Evolutionary conservation across 345 rosid species (phyloP).

Genomic region (Acer yangbiense): DNA sequence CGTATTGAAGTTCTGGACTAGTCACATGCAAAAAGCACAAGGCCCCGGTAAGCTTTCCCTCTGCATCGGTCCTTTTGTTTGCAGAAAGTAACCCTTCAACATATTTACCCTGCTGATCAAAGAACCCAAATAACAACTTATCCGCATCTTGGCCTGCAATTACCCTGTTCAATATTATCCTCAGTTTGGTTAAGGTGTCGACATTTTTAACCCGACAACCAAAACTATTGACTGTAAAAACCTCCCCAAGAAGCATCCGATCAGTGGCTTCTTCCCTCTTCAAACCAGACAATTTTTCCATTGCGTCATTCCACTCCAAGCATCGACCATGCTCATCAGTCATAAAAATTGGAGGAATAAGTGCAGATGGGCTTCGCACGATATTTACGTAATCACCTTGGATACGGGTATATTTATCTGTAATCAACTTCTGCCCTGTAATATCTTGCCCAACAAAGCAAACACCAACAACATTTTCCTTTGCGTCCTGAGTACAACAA

Average conservation of each 20-base stretch:
- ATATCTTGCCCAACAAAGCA: conserved; percentile 88
- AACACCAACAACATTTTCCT: conserved; percentile 62
- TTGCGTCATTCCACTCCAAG: conserved; percentile 82
- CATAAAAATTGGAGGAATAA: conserved; percentile 88
- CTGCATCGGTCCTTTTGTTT: conserved; percentile 57
- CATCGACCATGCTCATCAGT: conserved; percentile 63
- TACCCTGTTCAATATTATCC: conserved; percentile 58
- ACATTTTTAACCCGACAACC: conserved; percentile 71
- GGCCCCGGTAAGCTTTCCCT: conserved; percentile 65
- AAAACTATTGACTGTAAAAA: conserved; percentile 55
- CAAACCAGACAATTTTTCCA: conserved; percentile 78
- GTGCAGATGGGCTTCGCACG: conserved; percentile 62
- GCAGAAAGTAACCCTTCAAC: conserved; percentile 69
- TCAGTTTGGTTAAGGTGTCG: conserved; percentile 69
- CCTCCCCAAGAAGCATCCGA: conserved; percentile 76
- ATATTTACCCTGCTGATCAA: conserved; percentile 53
- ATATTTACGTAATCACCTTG: conserved; percentile 78
- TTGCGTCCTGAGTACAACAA: conserved; percentile 68
- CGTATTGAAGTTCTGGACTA: conserved; percentile 77
- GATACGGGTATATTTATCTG: conserved; percentile 58
- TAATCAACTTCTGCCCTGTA: conserved; percentile 57
- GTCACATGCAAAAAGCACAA: conserved; percentile 76
- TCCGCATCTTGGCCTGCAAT: conserved; percentile 59
- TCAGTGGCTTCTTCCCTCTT: conserved; percentile 67
- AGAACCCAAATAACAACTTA: conserved; percentile 70